Evolutionary conservation across 169 alveolate genomes (phyloP), one percentile per base, ranked within the genome.

Genomic region (Cryptosporidium xiaoi): DNA sequence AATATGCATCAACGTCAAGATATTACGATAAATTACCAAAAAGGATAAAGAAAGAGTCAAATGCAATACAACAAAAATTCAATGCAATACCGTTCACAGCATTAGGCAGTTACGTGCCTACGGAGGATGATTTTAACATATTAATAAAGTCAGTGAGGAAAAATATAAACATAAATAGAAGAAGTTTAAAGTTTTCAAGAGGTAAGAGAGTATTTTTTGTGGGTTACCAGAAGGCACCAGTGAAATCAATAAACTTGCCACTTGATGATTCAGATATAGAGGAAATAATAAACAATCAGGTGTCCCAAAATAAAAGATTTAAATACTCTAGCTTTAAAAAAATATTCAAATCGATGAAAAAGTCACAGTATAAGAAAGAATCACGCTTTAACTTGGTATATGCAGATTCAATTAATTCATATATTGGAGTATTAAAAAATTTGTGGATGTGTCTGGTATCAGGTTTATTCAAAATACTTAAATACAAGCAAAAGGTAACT

Each of bases 361-460:
- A 77, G 36, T 15, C 71, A 34, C 87, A 77, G 33, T 77, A 77
- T 60, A 18, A 77, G 29, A 77, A 44, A 50, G 77, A 60, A 6
- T 15, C 87, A 29, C 40, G 64, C 20, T 77, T 77, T 27, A 77
- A 77, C 36, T 36, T 77, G 46, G 77, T 77, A 1, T 40, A 77
- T 77, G 64, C 33, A 40, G 33, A 60, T 1, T 24, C 71, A 6
- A 77, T 77, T 48, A 31, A 77, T 24, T 51, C 48, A 2, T 77
- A 77, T 27, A 46, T 77, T 15, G 58, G 48, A 1, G 87, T 77
- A 12, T 62, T 77, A 36, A 77, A 77, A n/a, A 77, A 77, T 77
- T 24, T 77, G 1, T 77, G 87, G 87, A 44, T 77, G 77, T 77
- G 87, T 77, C 18, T 77, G 29, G 64, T 77, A 24, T 77, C 87